A percentile compares a stretch with the other conserved stretches of the same genome.
Conservation (phyloP, 192 early-diverging fungal genomes). For the Backusella morwellensis region DNA sequence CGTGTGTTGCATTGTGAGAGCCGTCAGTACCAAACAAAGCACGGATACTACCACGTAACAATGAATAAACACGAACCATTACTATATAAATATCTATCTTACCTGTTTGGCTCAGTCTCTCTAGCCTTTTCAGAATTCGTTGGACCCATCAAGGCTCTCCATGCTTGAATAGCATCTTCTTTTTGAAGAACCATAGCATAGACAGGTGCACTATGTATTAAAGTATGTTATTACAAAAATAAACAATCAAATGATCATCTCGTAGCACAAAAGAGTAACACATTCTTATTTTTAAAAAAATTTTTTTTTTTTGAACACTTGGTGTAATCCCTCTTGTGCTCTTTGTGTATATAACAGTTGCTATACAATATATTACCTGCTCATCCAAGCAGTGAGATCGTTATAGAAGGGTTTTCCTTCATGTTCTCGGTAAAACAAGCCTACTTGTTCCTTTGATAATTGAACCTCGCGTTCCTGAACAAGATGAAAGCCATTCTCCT, state of each 20-base stretch:
- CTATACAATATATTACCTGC: conserved; percentile 28
- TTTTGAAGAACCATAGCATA: conserved; percentile 56
- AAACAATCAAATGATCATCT: conserved; percentile 3
- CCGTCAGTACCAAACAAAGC: conserved; percentile 53
- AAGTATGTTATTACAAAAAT: not conserved
- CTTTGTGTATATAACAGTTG: not conserved
- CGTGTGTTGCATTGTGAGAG: conserved; percentile 55
- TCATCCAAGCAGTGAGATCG: conserved; percentile 47
- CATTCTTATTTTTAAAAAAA: not conserved
- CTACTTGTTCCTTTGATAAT: conserved; percentile 41
- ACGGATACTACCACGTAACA: conserved; percentile 34
- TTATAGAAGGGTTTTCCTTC: conserved; percentile 27
- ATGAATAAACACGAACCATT: not conserved
- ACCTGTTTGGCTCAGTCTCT: conserved; percentile 37
- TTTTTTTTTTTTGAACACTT: not conserved
- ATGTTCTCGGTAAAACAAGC: conserved; percentile 26
- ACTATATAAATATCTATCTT: not conserved
- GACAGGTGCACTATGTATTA: conserved; percentile 30
- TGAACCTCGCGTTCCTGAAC: conserved; percentile 36
- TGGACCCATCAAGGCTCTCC: conserved; percentile 53
- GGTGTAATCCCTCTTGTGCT: not conserved
- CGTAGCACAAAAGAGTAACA: not conserved
- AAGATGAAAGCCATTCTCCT: conserved; percentile 41
- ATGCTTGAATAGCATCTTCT: conserved; percentile 44
- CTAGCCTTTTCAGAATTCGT: conserved; percentile 40